Base-by-base conservation (phyloP, 345 rosid genomes). In the Barbarea vulgaris region DNA sequence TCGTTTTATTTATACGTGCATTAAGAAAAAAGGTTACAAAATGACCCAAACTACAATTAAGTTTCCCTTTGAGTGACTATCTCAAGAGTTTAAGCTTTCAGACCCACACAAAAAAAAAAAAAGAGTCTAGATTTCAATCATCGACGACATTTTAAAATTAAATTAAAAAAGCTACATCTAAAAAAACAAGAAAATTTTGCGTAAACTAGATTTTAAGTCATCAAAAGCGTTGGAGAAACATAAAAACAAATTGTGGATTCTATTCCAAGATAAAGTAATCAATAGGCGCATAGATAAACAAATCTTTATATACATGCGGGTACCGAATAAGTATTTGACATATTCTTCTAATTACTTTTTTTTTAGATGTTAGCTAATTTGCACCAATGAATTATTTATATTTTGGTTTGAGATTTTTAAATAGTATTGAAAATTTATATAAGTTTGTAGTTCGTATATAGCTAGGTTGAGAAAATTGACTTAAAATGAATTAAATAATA, bases 161-260 rank as follows among this genome's bases (percentile, higher is more conserved):
- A 41, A 15, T 18, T 8, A 42, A 42, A 42, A 17, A 42, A 30
- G 3, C 15, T 56, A 57, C 7, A 21, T 39, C 7, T 22, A 1
- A 9, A 18, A 12, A 54, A 19, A 14, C 3, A 15, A 6, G 8
- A 53, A 54, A 54, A 9, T 31, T 17, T 47, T 36, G 48, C 57
- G 44, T 57, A 15, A 46, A 34, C 18, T 25, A 48, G 18, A 60
- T 12, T 72, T 15, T 14, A 9, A 22, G 36, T 22, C n/a, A 34
- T 33, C 18, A 52, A 73, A 50, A 53, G 13, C 53, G 31, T 62
- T 52, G 44, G 42, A 62, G 42, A 60, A 22, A 53, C 61, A 67
- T 22, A 36, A 67, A 64, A 54, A 61, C 24, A 53, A 41, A 50
- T 50, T 36, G 14, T 58, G 41, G 31, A 25, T 48, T 19, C 27